phyloP scores from a whole-genome alignment of 2,329 filamentous ascomycete species.

The Paracoccidioides brasiliensis region DNA sequence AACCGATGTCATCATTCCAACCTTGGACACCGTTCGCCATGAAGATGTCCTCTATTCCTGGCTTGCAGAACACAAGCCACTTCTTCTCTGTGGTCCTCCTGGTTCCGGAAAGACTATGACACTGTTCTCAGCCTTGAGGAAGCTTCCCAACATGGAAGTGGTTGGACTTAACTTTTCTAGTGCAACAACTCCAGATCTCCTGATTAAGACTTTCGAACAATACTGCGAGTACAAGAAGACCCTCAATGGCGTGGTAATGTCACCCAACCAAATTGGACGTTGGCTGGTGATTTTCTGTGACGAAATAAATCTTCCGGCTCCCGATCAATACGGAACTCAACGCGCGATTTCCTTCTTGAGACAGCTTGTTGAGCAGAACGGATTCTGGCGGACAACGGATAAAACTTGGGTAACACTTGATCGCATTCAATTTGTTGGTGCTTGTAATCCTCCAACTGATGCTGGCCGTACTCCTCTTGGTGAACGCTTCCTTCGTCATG shows the following conservation, averaged over 20 bases:
- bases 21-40: constrained; percentile 89
- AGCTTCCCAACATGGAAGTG: constrained; percentile 96
- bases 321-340: constrained; percentile 95
- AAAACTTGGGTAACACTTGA: constrained; percentile 97
- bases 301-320: constrained; percentile 96
- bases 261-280: constrained; percentile 87
- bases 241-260: constrained; percentile 86
- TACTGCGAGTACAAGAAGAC: constrained; percentile 99
- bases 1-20: constrained; percentile 97
- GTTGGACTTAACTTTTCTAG: constrained; percentile 99
- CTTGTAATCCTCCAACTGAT: constrained; percentile 96
- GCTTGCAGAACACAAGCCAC: constrained; percentile 95
- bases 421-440: constrained; percentile 96
- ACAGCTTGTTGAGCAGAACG: constrained; percentile 95
- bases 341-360: constrained; percentile 93
- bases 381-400: constrained; percentile 96
- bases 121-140: constrained; percentile 89
- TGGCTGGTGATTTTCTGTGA: constrained; percentile 99
- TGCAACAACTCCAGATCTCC: constrained; percentile 88
- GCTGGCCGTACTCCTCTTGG: constrained; percentile 91
- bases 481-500: constrained; percentile 84
- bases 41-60: constrained; percentile 99
- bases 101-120: constrained; percentile 99
- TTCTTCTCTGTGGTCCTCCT: constrained; percentile 90
- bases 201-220: constrained; percentile 98